Evolutionary conservation across 805 yeast genomes (phyloP).

Genomic region (Starmerella cellae): DNA sequence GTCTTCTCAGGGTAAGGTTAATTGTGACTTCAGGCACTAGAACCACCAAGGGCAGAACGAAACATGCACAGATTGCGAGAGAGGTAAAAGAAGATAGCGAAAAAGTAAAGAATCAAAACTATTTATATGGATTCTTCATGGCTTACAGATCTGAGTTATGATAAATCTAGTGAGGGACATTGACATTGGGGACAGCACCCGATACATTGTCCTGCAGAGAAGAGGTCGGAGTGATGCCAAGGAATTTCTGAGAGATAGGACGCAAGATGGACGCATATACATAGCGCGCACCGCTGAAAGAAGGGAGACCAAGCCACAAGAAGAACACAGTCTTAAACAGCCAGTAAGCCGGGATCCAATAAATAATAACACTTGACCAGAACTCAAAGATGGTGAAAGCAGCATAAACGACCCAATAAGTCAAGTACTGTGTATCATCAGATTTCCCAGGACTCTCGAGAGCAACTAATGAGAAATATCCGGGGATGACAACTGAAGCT

Average conservation of each 20-base stretch:
- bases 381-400: slow-evolving; percentile 81
- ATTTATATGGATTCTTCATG: too few relatives aligned
- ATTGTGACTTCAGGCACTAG: too few relatives aligned
- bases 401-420: slow-evolving; percentile 98
- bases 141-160: too few relatives aligned
- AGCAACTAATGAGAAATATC: slow-evolving; percentile 76
- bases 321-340: slow-evolving; percentile 80
- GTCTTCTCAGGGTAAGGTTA: slow-evolving; percentile 2
- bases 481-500: slow-evolving; percentile 83
- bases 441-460: slow-evolving; percentile 51
- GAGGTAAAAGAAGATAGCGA: too few relatives aligned
- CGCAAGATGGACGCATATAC: slow-evolving; percentile 53
- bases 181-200: background rate
- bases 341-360: slow-evolving; percentile 96
- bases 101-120: too few relatives aligned
- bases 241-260: slow-evolving; percentile 39
- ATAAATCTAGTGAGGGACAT: too few relatives aligned
- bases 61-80: too few relatives aligned
- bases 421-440: slow-evolving; percentile 79
- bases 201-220: slow-evolving; percentile 1
- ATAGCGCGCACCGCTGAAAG: slow-evolving; percentile 69
- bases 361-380: slow-evolving; percentile 85
- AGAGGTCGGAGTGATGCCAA: slow-evolving; percentile 22
- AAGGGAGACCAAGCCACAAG: slow-evolving; percentile 77
- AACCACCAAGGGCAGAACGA: too few relatives aligned